Evolutionary conservation across 1,139 yeast genomes (phyloP).

Genomic region (Blastobotrys raffinosifermentans): DNA sequence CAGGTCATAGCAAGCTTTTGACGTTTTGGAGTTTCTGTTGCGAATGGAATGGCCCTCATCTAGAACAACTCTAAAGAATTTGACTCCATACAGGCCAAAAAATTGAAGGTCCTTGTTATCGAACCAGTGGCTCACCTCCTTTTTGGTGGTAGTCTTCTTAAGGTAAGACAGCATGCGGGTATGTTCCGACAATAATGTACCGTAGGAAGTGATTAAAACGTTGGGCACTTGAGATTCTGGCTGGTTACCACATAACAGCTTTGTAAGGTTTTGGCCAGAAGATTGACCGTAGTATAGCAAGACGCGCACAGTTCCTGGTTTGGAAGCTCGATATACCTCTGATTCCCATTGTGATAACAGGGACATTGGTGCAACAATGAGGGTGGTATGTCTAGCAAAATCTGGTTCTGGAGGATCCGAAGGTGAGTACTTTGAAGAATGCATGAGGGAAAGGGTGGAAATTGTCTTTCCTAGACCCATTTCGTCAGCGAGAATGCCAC

Average conservation of each 20-base stretch:
- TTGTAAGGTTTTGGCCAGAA: conserved; percentile 41
- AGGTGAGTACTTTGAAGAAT: conserved; percentile 34
- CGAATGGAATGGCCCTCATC: conserved; percentile 94
- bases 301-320: conserved; percentile 25
- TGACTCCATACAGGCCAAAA: conserved; percentile 63
- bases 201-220: conserved; percentile 82
- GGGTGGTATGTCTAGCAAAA: conserved; percentile 68
- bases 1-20: conserved; percentile 69
- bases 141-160: conserved; percentile 8
- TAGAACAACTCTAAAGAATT: conserved; percentile 70
- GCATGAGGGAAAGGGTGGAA: conserved; percentile 68
- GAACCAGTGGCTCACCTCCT: conserved; percentile 15
- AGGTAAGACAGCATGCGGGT: conserved; percentile 24
- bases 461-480: conserved; percentile 97
- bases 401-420: conserved; percentile 5
- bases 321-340: conserved; percentile 55
- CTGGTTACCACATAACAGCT: conserved; percentile 36
- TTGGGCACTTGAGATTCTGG: conserved; percentile 48
- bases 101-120: conserved; percentile 18
- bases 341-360: conserved; percentile 84
- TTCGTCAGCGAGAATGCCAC: conserved; percentile 95
- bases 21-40: conserved; percentile 72
- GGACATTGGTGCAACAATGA: conserved; percentile 88
- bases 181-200: conserved; percentile 77
- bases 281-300: conserved; percentile 65